Percentiles rank a stretch among this genome's conserved stretches.
Conservation (phyloP, 1,284 basidiomycete species). For the Ustilago loliicola region DNA sequence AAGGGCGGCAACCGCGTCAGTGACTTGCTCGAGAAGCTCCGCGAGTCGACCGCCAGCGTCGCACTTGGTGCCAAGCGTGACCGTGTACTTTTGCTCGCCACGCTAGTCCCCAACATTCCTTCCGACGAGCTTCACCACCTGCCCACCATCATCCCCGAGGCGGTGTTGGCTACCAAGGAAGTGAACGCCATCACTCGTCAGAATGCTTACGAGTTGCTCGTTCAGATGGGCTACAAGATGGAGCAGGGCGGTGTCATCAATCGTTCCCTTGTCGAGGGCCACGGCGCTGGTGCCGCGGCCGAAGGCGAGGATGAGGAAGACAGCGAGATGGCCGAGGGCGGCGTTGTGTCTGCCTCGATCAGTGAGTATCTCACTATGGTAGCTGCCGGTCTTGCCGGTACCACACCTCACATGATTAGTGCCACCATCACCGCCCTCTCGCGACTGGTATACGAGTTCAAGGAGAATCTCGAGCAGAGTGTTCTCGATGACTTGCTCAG, state of each 20-base stretch:
- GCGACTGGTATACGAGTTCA: slow-evolving; percentile 95
- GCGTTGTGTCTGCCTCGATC: slow-evolving; percentile 80
- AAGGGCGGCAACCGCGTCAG: slow-evolving; percentile 36
- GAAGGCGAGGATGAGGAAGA: slow-evolving; percentile 57
- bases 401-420: slow-evolving; percentile 97
- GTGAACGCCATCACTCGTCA: slow-evolving; percentile 91
- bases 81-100: slow-evolving; percentile 82
- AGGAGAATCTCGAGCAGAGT: slow-evolving; percentile 77
- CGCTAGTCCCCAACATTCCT: slow-evolving; percentile 81
- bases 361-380: slow-evolving; percentile 98
- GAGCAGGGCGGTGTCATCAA: slow-evolving; percentile 85
- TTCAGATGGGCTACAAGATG: slow-evolving; percentile 95
- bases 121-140: slow-evolving; percentile 84
- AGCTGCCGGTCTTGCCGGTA: slow-evolving; percentile 91
- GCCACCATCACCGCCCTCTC: slow-evolving; percentile 95
- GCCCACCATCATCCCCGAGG: slow-evolving; percentile 91
- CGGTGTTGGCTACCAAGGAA: slow-evolving; percentile 97
- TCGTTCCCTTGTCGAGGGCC: slow-evolving; percentile 80
- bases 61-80: slow-evolving; percentile 86
- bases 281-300: slow-evolving; percentile 25
- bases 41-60: slow-evolving; percentile 73
- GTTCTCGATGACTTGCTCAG: slow-evolving; percentile 88
- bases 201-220: slow-evolving; percentile 89
- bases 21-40: slow-evolving; percentile 60
- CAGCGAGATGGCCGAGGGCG: slow-evolving; percentile 40